These are phyloP conservation scores for Goffeauzyma gilvescens DNA, from an alignment of 768 basidiomycete genomes.

Conservation along the genomic window DNA sequence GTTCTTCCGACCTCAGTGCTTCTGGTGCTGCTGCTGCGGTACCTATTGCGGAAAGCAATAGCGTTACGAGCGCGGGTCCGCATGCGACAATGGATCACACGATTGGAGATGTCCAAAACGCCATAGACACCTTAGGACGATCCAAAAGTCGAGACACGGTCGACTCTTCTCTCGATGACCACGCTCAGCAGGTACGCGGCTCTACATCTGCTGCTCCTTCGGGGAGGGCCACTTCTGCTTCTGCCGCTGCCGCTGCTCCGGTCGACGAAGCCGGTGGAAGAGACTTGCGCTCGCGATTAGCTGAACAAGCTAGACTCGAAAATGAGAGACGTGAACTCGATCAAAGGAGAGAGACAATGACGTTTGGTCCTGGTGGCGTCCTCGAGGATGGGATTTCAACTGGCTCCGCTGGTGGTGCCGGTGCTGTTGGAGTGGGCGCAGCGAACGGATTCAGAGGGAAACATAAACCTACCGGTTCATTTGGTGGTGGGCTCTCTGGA, in stretches of 20 bases:
- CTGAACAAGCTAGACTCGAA: constrained; percentile 31
- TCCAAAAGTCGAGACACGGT: constrained; percentile 23
- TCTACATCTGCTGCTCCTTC: too few relatives aligned
- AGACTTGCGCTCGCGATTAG: constrained; percentile 30
- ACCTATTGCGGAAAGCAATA: too few relatives aligned
- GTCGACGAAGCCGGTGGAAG: constrained; percentile 3
- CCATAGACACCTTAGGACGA: constrained; percentile 69
- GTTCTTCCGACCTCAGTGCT: not conserved
- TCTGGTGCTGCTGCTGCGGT: not conserved
- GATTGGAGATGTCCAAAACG: constrained; percentile 73
- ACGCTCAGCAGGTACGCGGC: constrained; percentile 5
- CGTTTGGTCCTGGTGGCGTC: too few relatives aligned
- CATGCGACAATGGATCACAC: constrained; percentile 56
- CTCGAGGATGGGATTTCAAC: too few relatives aligned
- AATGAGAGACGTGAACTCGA: constrained; percentile 25
- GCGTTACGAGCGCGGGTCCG: too few relatives aligned
- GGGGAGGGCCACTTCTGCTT: too few relatives aligned
- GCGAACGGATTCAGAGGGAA: not conserved
- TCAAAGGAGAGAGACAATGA: too few relatives aligned
- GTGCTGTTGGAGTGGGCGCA: not conserved
- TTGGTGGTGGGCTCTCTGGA: not conserved
- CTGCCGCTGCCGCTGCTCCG: too few relatives aligned
- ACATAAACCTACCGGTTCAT: not conserved
- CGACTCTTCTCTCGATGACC: constrained; percentile 30
- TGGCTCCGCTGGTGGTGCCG: too few relatives aligned